These are phyloP conservation scores for Passiflora organensis DNA, from an alignment of 345 rosid genomes.

Conservation along the genomic window DNA sequence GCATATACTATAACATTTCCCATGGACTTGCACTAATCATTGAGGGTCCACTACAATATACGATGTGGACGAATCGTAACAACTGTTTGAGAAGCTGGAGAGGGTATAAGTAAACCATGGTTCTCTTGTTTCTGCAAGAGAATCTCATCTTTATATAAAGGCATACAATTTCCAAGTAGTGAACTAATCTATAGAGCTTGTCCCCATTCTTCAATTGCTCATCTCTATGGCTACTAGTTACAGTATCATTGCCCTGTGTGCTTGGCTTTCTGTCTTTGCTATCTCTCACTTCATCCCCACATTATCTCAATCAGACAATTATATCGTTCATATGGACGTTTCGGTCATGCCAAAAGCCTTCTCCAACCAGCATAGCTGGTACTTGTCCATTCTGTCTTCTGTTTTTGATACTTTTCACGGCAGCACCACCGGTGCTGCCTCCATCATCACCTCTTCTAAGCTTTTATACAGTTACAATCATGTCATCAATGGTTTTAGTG, in stretches of 20 bases:
- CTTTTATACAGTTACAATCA: conserved; percentile 17
- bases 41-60: not conserved
- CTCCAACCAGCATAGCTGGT: conserved; percentile 17
- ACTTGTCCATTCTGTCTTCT: conserved; percentile 12
- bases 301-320: conserved; percentile 12
- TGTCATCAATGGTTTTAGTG: conserved; percentile 21
- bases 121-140: not conserved
- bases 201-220: not conserved
- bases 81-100: not conserved
- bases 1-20: not conserved
- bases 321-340: conserved; percentile 26
- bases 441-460: not conserved
- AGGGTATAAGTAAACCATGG: no score
- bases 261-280: not conserved
- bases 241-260: not conserved
- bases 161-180: not conserved
- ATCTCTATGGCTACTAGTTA: conserved; percentile 13
- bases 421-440: not conserved
- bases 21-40: not conserved
- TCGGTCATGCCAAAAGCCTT: conserved; percentile 21
- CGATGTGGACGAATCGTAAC: not conserved
- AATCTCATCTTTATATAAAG: conserved; percentile 1
- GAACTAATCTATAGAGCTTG: not conserved
- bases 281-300: conserved; percentile 7
- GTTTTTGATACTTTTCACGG: not conserved